Evolutionary conservation across 371 early-diverging fungal species (phyloP).

Genomic region (Mucor racemosus): DNA sequence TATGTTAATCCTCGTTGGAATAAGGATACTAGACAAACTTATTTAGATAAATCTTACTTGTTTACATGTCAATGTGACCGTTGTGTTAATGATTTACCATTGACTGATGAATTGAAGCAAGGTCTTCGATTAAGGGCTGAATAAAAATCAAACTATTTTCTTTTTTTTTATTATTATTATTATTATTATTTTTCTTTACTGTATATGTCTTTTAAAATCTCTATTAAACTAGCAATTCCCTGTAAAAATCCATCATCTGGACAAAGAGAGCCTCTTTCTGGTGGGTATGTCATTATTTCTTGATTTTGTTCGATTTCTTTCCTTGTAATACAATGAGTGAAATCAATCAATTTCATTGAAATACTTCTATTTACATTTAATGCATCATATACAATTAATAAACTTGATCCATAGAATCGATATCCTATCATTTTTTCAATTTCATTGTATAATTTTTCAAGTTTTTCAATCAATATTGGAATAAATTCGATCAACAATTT

Average conservation of each 20-base stretch:
- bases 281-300: constrained; percentile 58
- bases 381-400: constrained; percentile 59
- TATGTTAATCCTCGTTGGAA: constrained; percentile 71
- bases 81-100: constrained; percentile 54
- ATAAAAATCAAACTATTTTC: constrained; percentile 13
- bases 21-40: constrained; percentile 61
- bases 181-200: constrained; percentile 33
- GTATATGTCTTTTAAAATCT: constrained; percentile 57
- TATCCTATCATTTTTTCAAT: constrained; percentile 73
- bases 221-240: constrained; percentile 67
- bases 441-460: constrained; percentile 67
- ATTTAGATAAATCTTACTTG: constrained; percentile 62
- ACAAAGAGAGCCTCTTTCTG: constrained; percentile 50
- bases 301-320: constrained; percentile 27
- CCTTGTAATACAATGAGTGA: constrained; percentile 75
- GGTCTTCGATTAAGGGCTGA: constrained; percentile 49
- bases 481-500: constrained; percentile 69
- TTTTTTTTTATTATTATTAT: too few species aligned
- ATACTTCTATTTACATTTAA: constrained; percentile 33
- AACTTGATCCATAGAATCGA: constrained; percentile 89
- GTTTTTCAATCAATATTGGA: constrained; percentile 72
- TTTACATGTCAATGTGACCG: constrained; percentile 66
- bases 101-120: constrained; percentile 53
- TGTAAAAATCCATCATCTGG: constrained; percentile 74
- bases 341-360: constrained; percentile 86